Base-by-base conservation (phyloP, 305 asterid species). In the Lippia alba region DNA sequence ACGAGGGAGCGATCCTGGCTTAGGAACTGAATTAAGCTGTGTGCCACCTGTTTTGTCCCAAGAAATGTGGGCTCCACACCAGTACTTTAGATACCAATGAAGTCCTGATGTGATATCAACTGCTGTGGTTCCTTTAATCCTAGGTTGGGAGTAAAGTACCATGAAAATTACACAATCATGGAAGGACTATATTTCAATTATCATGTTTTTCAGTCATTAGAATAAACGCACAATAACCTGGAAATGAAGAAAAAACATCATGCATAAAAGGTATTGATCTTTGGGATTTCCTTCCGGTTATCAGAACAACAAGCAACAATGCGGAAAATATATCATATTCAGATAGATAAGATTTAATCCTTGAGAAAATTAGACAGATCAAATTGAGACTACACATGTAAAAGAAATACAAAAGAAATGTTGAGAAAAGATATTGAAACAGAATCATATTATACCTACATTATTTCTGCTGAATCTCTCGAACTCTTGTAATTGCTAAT, bases 21-120 rank as follows among this genome's bases (percentile, higher is more conserved):
- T 81, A 56, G 97, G 96, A 82, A 94, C 76, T 62, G 97, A 89
- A 76, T 81, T 83, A 74, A 91, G 86, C 78, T 94, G 99, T 69
- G 79, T 55, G 10, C 97, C 99, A 30, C 99, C 99, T 9, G 99
- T 94, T 81, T 88, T 91, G 61, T 90, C 97, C 99, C 99, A 94
- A 65, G 99, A 94, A 75, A 91, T 71, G 80, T 94, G 99, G 83
- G 95, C 97, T 66, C 93, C 87, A 79, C 97, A 91, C 88, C 83
- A 84, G 76, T 94, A 89, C 80, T 94, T 94, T 62, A 94, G 67
- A 77, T 91, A 94, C 97, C 97, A 94, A 81, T 91, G 95, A 59
- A 94, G 92, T 61, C 97, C 99, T 30, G 99, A 90, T 57, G 87
- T 76, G 62, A 94, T 85, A 76, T 94, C 99, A 74, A 85, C 85